Conservation (phyloP, 2,329 filamentous ascomycete species). For the Cercospora nicotianae region DNA sequence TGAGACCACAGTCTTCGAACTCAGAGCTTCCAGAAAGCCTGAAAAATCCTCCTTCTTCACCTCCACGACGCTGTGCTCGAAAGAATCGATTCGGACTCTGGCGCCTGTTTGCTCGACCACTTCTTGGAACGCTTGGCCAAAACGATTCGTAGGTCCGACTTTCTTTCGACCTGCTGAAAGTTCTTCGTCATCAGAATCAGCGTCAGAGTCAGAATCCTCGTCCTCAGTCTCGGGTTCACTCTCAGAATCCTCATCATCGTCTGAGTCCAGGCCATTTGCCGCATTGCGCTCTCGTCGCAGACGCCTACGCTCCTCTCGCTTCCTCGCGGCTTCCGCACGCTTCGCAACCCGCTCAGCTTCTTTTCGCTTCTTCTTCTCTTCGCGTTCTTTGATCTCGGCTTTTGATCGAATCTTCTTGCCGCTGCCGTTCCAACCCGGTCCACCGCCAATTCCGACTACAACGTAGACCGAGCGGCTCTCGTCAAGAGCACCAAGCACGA, state of each 20-base stretch:
- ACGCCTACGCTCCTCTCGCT: constrained; percentile 57
- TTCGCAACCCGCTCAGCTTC: constrained; percentile 51
- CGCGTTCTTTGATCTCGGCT: constrained; percentile 54
- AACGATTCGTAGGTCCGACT: constrained; percentile 79
- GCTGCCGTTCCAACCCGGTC: constrained; percentile 64
- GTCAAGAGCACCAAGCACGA: constrained; percentile 88
- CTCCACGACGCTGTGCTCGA: constrained; percentile 96
- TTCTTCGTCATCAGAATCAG: constrained; percentile 46
- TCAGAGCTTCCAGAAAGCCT: constrained; percentile 86
- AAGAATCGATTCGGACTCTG: constrained; percentile 88
- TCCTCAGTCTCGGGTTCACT: constrained; percentile 44
- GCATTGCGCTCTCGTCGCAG: constrained; percentile 62
- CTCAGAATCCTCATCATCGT: constrained; percentile 55
- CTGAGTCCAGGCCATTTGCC: constrained; percentile 53
- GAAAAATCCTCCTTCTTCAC: constrained; percentile 94
- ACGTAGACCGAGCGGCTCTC: constrained; percentile 85
- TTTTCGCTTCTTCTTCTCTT: constrained; percentile 61
- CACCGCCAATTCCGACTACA: constrained; percentile 88
- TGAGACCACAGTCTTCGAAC: constrained; percentile 80
- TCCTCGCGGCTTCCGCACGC: constrained; percentile 57
- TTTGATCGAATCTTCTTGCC: constrained; percentile 53
- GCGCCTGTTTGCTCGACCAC: constrained; percentile 90
- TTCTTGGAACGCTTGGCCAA: constrained; percentile 93
- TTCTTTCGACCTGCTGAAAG: constrained; percentile 57
- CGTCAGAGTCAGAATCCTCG: constrained; percentile 36